Conservation (phyloP, 345 rosid species). For the Barbarea vulgaris region DNA sequence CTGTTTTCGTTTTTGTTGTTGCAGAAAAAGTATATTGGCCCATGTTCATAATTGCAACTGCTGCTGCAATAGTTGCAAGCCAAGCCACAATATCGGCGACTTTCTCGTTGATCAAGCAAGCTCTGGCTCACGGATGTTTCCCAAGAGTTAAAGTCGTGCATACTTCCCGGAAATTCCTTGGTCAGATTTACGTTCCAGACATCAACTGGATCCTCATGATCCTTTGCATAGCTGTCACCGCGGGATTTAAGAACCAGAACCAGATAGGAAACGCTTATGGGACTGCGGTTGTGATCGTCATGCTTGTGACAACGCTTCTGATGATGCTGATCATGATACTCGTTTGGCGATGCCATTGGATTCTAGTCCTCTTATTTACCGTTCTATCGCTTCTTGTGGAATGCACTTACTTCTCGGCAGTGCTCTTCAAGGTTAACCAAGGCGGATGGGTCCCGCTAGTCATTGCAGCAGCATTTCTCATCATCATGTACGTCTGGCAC, state of each 20-base stretch:
- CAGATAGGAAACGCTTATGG: slow-evolving; percentile 88
- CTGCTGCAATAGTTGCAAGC: slow-evolving; percentile 84
- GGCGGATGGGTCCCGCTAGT: slow-evolving; percentile 89
- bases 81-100: slow-evolving; percentile 90
- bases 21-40: slow-evolving; percentile 68
- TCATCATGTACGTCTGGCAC: slow-evolving; percentile 75
- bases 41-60: slow-evolving; percentile 63
- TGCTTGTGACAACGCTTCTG: slow-evolving; percentile 77
- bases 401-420: slow-evolving; percentile 70
- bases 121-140: slow-evolving; percentile 80
- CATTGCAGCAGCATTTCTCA: slow-evolving; percentile 66
- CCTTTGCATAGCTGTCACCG: slow-evolving; percentile 72
- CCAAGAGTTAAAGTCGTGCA: slow-evolving; percentile 89
- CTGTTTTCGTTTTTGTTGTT: slow-evolving; percentile 16
- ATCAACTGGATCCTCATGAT: slow-evolving; percentile 84
- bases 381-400: slow-evolving; percentile 57
- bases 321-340: slow-evolving; percentile 77
- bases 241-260: slow-evolving; percentile 73
- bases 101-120: slow-evolving; percentile 86
- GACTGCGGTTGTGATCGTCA: slow-evolving; percentile 79
- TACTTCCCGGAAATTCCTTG: slow-evolving; percentile 70
- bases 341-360: slow-evolving; percentile 80
- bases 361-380: slow-evolving; percentile 60
- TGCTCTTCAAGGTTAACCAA: slow-evolving; percentile 71
- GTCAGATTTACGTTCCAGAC: slow-evolving; percentile 88